Conservation (phyloP, 2,329 filamentous ascomycete species). For the Rhexocercosporidium sp. region DNA sequence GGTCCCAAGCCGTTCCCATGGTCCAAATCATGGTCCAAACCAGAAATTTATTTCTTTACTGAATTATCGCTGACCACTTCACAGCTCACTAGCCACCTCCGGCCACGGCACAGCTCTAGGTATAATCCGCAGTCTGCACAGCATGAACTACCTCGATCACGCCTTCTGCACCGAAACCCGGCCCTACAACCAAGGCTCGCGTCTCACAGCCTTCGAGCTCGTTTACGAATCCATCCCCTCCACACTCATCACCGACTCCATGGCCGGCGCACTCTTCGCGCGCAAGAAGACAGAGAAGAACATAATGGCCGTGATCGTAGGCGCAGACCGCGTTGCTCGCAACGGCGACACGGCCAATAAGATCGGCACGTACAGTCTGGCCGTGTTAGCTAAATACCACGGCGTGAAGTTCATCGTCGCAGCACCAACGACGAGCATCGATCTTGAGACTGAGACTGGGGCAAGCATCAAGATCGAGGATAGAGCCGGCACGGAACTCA, state of each 20-base stretch:
- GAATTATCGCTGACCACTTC: conserved; percentile 12
- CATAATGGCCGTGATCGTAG: conserved; percentile 88
- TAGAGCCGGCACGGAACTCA: conserved; percentile 80
- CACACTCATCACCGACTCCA: conserved; percentile 93
- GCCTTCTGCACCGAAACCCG: conserved; percentile 97
- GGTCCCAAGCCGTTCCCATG: too few relatives aligned
- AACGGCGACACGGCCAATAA: conserved; percentile 99
- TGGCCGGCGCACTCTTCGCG: conserved; percentile 85
- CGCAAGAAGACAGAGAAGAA: conserved; percentile 65
- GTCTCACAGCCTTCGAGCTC: conserved; percentile 95
- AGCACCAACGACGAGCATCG: conserved; percentile 92
- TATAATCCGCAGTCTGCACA: conserved; percentile 84
- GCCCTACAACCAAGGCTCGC: conserved; percentile 96
- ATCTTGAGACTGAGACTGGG: conserved; percentile 79
- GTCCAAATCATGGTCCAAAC: too few relatives aligned
- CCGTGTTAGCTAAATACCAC: conserved; percentile 87
- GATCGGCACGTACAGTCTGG: conserved; percentile 92
- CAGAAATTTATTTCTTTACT: neutral
- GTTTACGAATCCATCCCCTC: conserved; percentile 90
- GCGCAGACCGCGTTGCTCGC: conserved; percentile 91
- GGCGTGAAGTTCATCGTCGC: conserved; percentile 94
- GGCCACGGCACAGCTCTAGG: conserved; percentile 97
- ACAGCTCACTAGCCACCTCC: conserved; percentile 86
- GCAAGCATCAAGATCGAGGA: conserved; percentile 89
- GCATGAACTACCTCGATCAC: conserved; percentile 69